Conservation (phyloP, 768 basidiomycete species). For the Termitomyces sp. region DNA sequence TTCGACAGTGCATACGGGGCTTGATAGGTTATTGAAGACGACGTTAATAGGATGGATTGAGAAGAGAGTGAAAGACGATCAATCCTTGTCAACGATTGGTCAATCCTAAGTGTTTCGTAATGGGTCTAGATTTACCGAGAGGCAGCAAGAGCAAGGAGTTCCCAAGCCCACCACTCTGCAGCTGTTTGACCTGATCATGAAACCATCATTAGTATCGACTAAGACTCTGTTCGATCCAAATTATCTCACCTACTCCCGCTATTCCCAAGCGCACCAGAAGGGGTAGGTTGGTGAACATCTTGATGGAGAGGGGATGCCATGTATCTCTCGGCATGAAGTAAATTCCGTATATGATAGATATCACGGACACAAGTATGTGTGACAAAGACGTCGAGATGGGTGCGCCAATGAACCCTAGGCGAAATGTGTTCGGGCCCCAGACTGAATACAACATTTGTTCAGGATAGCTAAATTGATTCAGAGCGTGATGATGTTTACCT, state of each 20-base stretch:
- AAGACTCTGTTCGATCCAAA: background rate
- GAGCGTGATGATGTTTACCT: conserved; percentile 33
- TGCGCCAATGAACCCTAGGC: conserved; percentile 87
- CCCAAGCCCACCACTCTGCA: conserved; percentile 97
- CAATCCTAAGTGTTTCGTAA: background rate
- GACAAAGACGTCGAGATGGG: conserved; percentile 84
- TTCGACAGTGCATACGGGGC: conserved; percentile 76
- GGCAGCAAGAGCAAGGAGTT: conserved; percentile 59
- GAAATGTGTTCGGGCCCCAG: conserved; percentile 72
- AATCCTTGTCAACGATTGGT: conserved; percentile 35
- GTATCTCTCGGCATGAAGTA: conserved; percentile 59
- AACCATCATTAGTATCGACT: background rate
- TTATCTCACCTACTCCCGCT: conserved; percentile 57
- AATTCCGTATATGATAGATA: conserved; percentile 60
- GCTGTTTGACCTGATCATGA: conserved; percentile 60
- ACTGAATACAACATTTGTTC: conserved; percentile 29
- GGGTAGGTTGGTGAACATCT: conserved; percentile 60
- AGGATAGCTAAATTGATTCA: background rate
- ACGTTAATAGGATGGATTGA: conserved; percentile 79
- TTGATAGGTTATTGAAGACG: conserved; percentile 72
- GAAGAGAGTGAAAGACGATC: conserved; percentile 77
- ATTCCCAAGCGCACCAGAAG: conserved; percentile 68
- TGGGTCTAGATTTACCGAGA: conserved; percentile 28
- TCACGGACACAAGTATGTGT: conserved; percentile 69
- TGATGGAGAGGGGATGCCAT: conserved; percentile 69